A percentile compares a stretch with the other conserved stretches of the same genome.
Conservation (phyloP, 495 filamentous ascomycete genomes). For the Parathielavia hyrcaniae region DNA sequence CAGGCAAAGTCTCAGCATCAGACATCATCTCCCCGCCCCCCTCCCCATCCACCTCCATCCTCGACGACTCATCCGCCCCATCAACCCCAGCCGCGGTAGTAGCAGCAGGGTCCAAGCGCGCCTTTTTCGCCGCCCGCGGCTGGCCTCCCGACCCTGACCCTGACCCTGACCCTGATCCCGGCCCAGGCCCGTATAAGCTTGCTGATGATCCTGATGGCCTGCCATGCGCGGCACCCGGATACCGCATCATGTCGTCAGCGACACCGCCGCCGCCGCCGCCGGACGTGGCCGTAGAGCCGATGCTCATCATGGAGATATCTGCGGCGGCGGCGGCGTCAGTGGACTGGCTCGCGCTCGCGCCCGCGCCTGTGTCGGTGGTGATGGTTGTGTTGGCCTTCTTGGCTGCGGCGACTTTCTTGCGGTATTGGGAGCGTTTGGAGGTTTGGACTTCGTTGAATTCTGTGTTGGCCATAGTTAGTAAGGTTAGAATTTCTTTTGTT, state of each 20-base stretch:
- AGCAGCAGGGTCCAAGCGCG: constrained; percentile 31
- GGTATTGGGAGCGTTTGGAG: constrained; percentile 47
- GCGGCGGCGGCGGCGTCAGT: constrained; percentile 8
- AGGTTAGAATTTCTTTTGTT: too few relatives aligned
- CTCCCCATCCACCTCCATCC: constrained; percentile 35
- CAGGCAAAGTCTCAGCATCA: constrained; percentile 48
- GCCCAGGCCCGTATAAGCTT: too few relatives aligned
- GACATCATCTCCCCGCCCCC: constrained; percentile 35
- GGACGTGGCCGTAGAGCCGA: constrained; percentile 19
- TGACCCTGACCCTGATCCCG: not conserved
- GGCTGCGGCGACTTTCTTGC: constrained; percentile 43
- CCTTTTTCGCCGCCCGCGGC: constrained; percentile 35
- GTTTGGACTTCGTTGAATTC: constrained; percentile 50
- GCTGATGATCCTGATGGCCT: not conserved
- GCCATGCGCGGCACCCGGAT: not conserved
- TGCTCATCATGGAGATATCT: constrained; percentile 36
- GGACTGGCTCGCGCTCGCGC: constrained; percentile 4
- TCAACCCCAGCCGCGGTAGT: constrained; percentile 1
- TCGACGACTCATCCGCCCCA: constrained; percentile 29
- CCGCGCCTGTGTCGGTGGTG: too few relatives aligned
- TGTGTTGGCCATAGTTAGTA: too few relatives aligned
- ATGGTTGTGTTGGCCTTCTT: too few relatives aligned
- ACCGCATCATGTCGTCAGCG: not conserved
- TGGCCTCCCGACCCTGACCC: not conserved
- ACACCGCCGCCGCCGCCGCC: constrained; percentile 9